Evolutionary conservation across 768 basidiomycete species (phyloP).

Genomic region (Lactifluus rugatus): DNA sequence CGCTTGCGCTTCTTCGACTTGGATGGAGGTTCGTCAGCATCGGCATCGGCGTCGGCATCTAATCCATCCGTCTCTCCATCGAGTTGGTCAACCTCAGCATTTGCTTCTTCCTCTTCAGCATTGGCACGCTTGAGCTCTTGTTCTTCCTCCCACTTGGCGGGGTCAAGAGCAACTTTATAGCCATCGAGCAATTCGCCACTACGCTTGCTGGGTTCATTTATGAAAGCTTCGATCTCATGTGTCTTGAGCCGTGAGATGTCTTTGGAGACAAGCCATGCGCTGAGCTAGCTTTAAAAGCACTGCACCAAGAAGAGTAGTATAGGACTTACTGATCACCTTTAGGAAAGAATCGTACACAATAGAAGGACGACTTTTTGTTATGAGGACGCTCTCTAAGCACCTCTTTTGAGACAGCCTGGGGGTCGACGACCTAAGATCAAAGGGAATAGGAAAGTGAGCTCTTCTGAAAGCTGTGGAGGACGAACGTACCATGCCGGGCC

Average conservation of each 20-base stretch:
- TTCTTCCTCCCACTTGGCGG: conserved; percentile 54
- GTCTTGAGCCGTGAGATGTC: conserved; percentile 72
- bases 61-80: conserved; percentile 39
- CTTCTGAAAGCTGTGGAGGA: conserved; percentile 19
- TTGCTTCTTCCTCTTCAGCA: conserved; percentile 38
- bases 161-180: conserved; percentile 68
- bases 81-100: conserved; percentile 60
- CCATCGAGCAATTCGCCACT: conserved; percentile 66
- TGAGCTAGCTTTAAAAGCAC: conserved; percentile 26
- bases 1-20: conserved; percentile 55
- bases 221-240: conserved; percentile 77
- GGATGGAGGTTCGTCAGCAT: conserved; percentile 30
- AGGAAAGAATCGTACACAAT: conserved; percentile 85
- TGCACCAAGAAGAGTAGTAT: conserved; percentile 9
- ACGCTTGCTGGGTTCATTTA: conserved; percentile 69
- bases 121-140: conserved; percentile 28
- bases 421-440: conserved; percentile 63
- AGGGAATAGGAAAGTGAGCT: conserved; percentile 9
- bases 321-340: conserved; percentile 81
- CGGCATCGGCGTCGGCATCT: conserved; percentile 40
- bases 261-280: conserved; percentile 75
- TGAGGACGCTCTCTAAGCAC: conserved; percentile 66
- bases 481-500: conserved; percentile 85
- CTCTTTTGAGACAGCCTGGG: conserved; percentile 45
- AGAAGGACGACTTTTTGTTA: conserved; percentile 60